Base-by-base conservation (phyloP, 345 rosid genomes). In the Lepidium sativum region DNA sequence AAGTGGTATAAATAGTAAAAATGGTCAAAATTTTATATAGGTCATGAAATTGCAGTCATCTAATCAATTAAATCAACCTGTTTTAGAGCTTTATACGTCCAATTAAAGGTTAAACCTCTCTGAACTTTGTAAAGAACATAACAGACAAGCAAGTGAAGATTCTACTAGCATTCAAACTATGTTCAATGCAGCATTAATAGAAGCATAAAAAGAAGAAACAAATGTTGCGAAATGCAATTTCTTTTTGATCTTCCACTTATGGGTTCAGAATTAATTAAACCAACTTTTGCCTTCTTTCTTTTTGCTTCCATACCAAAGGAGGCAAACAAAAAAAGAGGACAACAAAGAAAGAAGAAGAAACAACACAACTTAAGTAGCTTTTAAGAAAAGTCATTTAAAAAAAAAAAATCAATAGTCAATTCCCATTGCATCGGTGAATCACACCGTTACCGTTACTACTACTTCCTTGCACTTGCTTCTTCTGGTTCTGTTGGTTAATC, bases 361-460 rank as follows among this genome's bases (percentile, higher is more conserved):
- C 62, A 65, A 72, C 76, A 65, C 59, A 50, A 65, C 71, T 72
- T 58, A 58, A 58, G 37, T 57, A 59, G 42, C 23, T 71, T 18
- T 15, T 1, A 37, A 4, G 11, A 31, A 23, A 20, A 38, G 49
- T 11, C 39, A 23, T n/a, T n/a, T n/a, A n/a, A n/a, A n/a, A n/a
- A n/a, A n/a, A n/a, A n/a, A n/a, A n/a, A 6, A 59, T 44, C 47
- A 65, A 27, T 37, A 37, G 59, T 68, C 71, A 72, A 42, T 73
- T 72, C 59, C 74, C 71, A 58, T 65, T 65, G 68, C 73, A 73
- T 53, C 65, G 77, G 68, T 61, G 73, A 61, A 67, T 25, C 68
- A 54, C 73, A 61, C 77, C 77, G 14, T 73, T 73, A 9, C 72
- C 77, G 18, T 73, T 73, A 9, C 72, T 73, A 21, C 39, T 54